Conservation (phyloP, 352 stramenopile genomes). For the Globisporangium cederbergense region DNA sequence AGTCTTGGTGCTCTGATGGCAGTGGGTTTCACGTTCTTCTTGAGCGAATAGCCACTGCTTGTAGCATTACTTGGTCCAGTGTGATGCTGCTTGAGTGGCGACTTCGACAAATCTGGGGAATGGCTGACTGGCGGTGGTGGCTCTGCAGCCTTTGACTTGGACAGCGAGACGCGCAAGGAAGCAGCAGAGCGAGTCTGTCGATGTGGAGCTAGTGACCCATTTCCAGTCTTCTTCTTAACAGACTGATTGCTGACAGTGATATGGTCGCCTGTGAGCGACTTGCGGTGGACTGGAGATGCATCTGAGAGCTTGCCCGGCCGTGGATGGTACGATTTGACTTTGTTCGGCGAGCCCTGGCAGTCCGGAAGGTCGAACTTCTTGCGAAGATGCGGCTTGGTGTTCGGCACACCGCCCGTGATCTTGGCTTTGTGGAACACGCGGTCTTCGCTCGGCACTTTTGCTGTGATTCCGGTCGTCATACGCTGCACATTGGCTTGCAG, state of each 20-base stretch:
- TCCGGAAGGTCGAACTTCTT: conserved; percentile 38
- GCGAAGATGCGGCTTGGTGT: conserved; percentile 35
- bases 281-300: not conserved
- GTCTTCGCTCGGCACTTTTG: conserved; percentile 25
- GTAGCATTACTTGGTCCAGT: not conserved
- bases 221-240: not conserved
- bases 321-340: conserved; percentile 13
- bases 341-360: conserved; percentile 38
- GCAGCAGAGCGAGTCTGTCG: conserved; percentile 12
- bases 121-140: not conserved
- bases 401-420: conserved; percentile 27
- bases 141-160: conserved; percentile 1
- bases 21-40: conserved; percentile 4
- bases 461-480: conserved; percentile 24
- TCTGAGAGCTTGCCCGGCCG: not conserved
- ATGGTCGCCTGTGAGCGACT: not conserved
- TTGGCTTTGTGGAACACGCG: conserved; percentile 39
- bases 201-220: not conserved
- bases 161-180: not conserved
- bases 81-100: conserved; percentile 6
- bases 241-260: not conserved
- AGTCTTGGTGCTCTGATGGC: not conserved
- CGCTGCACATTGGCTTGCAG: not conserved
- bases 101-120: not conserved
- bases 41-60: not conserved